Evolutionary conservation across 331 rosid species (phyloP).

Genomic region (Quercus phellos): DNA sequence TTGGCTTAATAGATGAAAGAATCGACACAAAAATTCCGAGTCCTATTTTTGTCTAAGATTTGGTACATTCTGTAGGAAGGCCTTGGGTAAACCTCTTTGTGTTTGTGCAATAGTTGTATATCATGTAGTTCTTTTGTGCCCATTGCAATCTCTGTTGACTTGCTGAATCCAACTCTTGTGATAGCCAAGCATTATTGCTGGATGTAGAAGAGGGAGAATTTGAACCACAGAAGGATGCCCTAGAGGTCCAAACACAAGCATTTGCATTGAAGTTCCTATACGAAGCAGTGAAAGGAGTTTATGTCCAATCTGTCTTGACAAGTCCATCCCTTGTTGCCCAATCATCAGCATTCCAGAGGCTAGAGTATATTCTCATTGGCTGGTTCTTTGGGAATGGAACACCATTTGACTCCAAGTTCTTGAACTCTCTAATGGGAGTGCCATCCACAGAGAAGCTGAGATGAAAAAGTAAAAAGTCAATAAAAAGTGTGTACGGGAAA

Average conservation of each 20-base stretch:
- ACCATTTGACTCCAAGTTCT: constrained; percentile 46
- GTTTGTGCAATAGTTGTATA: constrained; percentile 44
- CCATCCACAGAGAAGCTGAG: constrained; percentile 58
- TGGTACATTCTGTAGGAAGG: constrained; percentile 37
- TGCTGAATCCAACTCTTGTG: constrained; percentile 31
- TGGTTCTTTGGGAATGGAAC: constrained; percentile 52
- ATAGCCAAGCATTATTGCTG: constrained; percentile 22
- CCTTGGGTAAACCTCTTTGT: constrained; percentile 49
- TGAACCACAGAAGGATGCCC: constrained; percentile 30
- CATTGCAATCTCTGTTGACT: constrained; percentile 16
- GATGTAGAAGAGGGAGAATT: constrained; percentile 7
- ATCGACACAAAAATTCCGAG: background rate
- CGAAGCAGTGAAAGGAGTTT: constrained; percentile 52
- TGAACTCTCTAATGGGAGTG: constrained; percentile 56
- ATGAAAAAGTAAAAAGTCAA: background rate
- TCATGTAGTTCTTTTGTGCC: constrained; percentile 49
- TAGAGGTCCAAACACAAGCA: constrained; percentile 29
- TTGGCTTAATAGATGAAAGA: background rate
- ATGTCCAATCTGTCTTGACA: constrained; percentile 52
- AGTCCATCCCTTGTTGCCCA: constrained; percentile 68
- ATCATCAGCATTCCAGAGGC: constrained; percentile 54
- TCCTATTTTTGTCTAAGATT: background rate
- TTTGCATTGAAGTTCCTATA: constrained; percentile 42
- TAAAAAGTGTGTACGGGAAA: background rate
- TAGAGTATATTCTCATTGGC: constrained; percentile 52